Evolutionary conservation across 495 filamentous ascomycete genomes (phyloP), one percentile per base, ranked within the genome.

Genomic region (Lasiosphaeriaceae sp.): DNA sequence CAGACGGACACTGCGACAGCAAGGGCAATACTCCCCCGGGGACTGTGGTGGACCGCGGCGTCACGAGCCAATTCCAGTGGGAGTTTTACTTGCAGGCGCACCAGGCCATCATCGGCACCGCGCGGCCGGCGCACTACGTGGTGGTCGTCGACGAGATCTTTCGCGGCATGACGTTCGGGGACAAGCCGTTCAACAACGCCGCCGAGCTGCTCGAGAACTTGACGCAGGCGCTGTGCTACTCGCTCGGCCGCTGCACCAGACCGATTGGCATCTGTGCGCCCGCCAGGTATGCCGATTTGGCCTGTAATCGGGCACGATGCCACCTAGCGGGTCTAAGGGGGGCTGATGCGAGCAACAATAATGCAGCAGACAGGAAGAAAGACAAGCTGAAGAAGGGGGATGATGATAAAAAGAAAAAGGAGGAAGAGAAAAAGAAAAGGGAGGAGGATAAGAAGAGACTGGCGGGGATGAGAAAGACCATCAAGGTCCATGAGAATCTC

Each of bases 31-130:
- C 94, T 55, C 78, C 72, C 23, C 83, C 81, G 22, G 92, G 92
- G 12, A 94, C 90, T 2, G 79, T 95, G 2, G 89, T 96, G 12
- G 92, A 96, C 69, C 83, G 88, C 49, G 86, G 87, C 21, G 79
- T 94, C 34, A 92, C 87, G 11, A 83, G 85, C 56, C 79, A 80
- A 45, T 74, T 75, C 14, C 69, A 77, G 45, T 91, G 83, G 75
- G 90, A 95, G 58, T 96, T 93, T 69, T 96, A 80, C 75, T 70
- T 96, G 11, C 85, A 91, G 54, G 83, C 90, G 0, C 92, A 96
- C 68, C 72, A 77, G 6, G 86, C 87, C 1, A 77, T 96, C 35
- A 84, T 94, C 70, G 92, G 92, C 8, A 96, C 90, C 1, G 90
- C 90, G 1, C 77, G 84, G 3, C 84, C 88, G 0, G 83, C 84